These are phyloP conservation scores for Crotalaria pallida DNA, from an alignment of 306 rosid genomes.

Conservation along the genomic window DNA sequence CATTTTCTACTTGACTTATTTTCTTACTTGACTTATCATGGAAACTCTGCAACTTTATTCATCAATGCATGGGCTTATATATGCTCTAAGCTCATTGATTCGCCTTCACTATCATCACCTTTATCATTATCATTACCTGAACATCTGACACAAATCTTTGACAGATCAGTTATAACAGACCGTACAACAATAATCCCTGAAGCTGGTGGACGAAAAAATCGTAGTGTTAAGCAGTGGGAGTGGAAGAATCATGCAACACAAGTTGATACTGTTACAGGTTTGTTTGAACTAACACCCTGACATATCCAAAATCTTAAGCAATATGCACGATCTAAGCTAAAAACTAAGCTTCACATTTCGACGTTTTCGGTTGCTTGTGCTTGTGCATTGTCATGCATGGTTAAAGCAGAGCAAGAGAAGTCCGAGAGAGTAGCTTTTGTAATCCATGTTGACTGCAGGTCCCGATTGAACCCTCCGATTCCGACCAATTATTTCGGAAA, in stretches of 20 bases:
- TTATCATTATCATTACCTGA: background rate
- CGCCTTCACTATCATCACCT: no score
- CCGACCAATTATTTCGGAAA: constrained; percentile 29
- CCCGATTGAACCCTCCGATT: constrained; percentile 1
- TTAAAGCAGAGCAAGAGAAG: constrained; percentile 8
- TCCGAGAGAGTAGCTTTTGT: background rate
- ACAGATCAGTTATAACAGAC: constrained; percentile 33
- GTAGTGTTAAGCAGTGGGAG: constrained; percentile 22
- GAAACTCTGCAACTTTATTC: constrained; percentile 17
- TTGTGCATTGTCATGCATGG: background rate
- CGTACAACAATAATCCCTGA: constrained; percentile 18
- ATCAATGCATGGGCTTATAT: constrained; percentile 40
- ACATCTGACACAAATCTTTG: constrained; percentile 37
- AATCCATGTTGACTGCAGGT: background rate
- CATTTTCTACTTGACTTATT: no score
- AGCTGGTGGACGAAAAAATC: background rate
- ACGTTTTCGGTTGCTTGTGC: constrained; percentile 20
- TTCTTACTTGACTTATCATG: no score
- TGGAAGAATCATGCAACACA: no score
- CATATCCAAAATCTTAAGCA: constrained; percentile 1
- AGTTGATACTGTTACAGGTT: background rate
- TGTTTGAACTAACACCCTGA: constrained; percentile 3
- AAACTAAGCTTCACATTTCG: background rate
- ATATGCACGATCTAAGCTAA: background rate
- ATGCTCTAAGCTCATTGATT: background rate